Percentiles rank a stretch among this genome's conserved stretches.
phyloP scores from a whole-genome alignment of 2,329 filamentous ascomycete genomes.

The Plectosphaerella plurivora region DNA sequence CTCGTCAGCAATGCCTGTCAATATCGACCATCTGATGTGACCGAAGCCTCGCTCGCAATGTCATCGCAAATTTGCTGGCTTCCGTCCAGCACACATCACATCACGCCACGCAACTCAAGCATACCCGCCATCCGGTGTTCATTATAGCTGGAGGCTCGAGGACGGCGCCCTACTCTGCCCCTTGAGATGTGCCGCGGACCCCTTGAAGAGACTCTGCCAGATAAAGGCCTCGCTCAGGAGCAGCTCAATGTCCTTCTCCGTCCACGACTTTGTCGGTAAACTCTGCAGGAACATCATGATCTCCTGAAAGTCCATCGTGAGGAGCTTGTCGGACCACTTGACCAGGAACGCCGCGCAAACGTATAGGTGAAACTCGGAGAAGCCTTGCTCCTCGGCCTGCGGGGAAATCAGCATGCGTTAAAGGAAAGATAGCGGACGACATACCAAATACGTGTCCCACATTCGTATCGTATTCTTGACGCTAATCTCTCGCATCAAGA shows the following conservation, averaged over 20 bases:
- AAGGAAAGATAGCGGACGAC: conserved; percentile 22
- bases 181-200: conserved; percentile 83
- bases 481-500: conserved; percentile 95
- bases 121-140: background rate
- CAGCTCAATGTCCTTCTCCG: conserved; percentile 95
- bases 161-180: conserved; percentile 39
- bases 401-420: conserved; percentile 1
- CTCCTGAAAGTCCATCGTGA: conserved; percentile 97
- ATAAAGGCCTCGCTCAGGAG: conserved; percentile 95
- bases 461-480: conserved; percentile 96
- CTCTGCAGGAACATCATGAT: conserved; percentile 99
- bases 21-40: too few relatives aligned
- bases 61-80: too few relatives aligned
- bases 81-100: too few relatives aligned
- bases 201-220: conserved; percentile 96
- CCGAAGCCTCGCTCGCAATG: too few relatives aligned
- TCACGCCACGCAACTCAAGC: too few relatives aligned
- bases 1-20: too few relatives aligned
- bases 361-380: conserved; percentile 97
- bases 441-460: conserved; percentile 98
- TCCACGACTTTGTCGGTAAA: conserved; percentile 89
- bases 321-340: conserved; percentile 93
- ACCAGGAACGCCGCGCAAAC: conserved; percentile 97
- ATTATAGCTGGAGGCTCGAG: conserved; percentile 31
- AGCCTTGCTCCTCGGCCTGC: conserved; percentile 95